Conservation (phyloP, 345 rosid species). For the Euphorbia tirucalli region DNA sequence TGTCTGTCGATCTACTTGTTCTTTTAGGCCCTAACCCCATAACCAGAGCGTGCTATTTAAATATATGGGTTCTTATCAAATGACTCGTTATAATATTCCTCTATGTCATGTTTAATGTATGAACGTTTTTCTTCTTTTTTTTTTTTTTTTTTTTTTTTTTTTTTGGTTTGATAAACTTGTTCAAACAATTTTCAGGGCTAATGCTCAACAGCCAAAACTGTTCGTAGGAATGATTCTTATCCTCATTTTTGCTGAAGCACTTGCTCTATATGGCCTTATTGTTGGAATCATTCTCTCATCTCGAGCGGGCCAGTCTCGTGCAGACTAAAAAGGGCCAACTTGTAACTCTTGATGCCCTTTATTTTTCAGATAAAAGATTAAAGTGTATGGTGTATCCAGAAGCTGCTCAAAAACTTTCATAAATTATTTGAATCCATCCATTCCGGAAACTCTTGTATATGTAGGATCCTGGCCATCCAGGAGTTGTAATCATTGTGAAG, state of each 20-base stretch:
- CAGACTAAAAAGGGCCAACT: conserved; percentile 41
- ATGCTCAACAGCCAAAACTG: conserved; percentile 89
- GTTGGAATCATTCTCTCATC: conserved; percentile 92
- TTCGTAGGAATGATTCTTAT: conserved; percentile 92
- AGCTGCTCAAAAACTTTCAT: conserved; percentile 4
- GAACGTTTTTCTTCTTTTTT: conserved; percentile 17
- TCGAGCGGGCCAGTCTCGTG: conserved; percentile 92
- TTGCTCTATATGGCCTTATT: conserved; percentile 82
- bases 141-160: too few relatives aligned
- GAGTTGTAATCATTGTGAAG: not conserved
- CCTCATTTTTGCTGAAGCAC: conserved; percentile 85
- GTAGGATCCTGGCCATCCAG: not conserved
- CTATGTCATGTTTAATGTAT: not conserved
- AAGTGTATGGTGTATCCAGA: not conserved
- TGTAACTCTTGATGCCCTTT: not conserved
- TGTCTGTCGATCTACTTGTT: not conserved
- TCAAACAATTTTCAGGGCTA: too few relatives aligned
- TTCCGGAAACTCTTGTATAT: not conserved
- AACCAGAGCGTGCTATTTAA: not conserved
- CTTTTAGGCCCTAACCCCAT: not conserved
- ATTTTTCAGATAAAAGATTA: not conserved
- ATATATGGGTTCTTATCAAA: too few relatives aligned
- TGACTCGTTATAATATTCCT: not conserved
- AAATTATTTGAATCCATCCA: conserved; percentile 3
- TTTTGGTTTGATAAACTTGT: too few relatives aligned